These are phyloP conservation scores for Colletotrichum cordylinicola DNA, from an alignment of 2,329 filamentous ascomycete genomes.

Conservation along the genomic window DNA sequence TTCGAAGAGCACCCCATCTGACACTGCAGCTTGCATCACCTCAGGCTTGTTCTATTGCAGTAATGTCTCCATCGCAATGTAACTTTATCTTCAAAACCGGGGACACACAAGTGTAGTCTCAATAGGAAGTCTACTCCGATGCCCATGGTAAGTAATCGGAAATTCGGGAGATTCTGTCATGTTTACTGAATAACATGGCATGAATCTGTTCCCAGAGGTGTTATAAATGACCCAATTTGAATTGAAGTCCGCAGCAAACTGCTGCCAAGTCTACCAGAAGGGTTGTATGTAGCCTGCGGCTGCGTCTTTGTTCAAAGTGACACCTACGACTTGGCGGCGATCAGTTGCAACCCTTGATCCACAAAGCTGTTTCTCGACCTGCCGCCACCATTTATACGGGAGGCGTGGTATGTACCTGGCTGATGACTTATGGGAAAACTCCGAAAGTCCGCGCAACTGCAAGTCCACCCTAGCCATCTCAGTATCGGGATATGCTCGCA, in stretches of 20 bases:
- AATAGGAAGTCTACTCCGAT: background rate
- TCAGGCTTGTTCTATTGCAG: background rate
- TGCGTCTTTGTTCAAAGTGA: background rate
- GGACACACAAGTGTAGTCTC: accelerated
- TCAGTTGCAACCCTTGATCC: accelerated
- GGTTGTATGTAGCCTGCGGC: background rate
- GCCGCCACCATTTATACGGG: background rate
- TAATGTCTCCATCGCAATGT: background rate
- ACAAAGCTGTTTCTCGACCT: background rate
- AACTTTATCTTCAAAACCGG: background rate
- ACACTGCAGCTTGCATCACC: background rate
- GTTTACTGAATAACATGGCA: background rate
- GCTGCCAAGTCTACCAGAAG: background rate
- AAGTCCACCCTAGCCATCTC: accelerated
- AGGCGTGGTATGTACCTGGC: accelerated
- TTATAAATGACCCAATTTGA: background rate
- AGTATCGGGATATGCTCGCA: background rate
- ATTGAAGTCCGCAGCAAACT: background rate
- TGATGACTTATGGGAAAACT: background rate
- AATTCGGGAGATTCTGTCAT: background rate
- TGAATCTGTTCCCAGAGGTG: background rate
- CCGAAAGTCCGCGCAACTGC: background rate
- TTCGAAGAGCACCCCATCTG: background rate
- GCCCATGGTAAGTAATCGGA: background rate
- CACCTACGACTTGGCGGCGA: background rate